Evolutionary conservation across 305 asterid species (phyloP), one percentile per base, ranked within the genome.

Genomic region (Solanum aculeatissimum): DNA sequence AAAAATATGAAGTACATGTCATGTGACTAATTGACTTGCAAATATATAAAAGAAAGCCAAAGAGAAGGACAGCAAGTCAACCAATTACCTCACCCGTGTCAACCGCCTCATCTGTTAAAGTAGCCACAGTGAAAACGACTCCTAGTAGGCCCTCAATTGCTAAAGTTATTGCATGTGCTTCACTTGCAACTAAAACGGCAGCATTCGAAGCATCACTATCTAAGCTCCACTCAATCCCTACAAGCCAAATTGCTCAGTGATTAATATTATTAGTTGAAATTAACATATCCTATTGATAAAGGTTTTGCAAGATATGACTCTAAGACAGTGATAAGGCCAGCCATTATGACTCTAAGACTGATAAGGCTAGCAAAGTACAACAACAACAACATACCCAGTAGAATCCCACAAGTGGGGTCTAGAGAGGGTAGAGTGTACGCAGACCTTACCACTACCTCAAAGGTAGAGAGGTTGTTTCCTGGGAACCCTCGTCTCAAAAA

Each of bases 151-250:
- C 99, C 92, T 96, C 98, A 86, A 96, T 93, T 72, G 99, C 99
- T 87, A 96, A 92, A 84, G 98, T 94, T 85, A 96, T 92, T 68
- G 99, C 96, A 89, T 96, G 99, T 70, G 99, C 99, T 91, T 96
- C 99, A 88, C 99, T 96, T 70, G 99, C 99, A 88, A 93, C 98
- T 95, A 96, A 88, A 84, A 96, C 98, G 74, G 97, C 93, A 79
- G 97, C 93, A 92, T 95, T 96, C 49, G 99, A 95, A 69, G 99
- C 99, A 85, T 96, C 99, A 49, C 93, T 93, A 83, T 96, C 99
- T 89, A 96, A 95, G 92, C 95, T 96, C 99, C 99, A 96, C 89
- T 96, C 99, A 79, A 96, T 89, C 89, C 99, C 99, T 96, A 92
- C 47, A 80, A 91, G 62, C 58, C 82, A 77, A 16, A 77, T 77